Conservation (phyloP, 1,284 basidiomycete genomes). For the Stygiomarasmius scandens region DNA sequence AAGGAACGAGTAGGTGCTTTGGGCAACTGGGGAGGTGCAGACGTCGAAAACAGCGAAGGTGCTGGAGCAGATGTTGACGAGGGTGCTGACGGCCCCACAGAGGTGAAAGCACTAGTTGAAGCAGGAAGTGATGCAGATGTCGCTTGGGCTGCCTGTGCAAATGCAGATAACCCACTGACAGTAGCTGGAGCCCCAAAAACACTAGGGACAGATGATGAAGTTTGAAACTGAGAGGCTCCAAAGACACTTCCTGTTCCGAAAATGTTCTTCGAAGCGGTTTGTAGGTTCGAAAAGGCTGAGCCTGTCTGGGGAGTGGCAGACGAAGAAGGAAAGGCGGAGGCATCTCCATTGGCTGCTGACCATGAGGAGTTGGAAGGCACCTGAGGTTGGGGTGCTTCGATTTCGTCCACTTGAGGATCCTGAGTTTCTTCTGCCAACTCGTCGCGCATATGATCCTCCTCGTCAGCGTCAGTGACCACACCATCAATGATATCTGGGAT, state of each 20-base stretch:
- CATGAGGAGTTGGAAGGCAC: neutral
- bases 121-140: neutral
- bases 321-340: constrained; percentile 5
- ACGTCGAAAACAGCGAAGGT: constrained; percentile 25
- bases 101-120: neutral
- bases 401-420: constrained; percentile 8
- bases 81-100: neutral
- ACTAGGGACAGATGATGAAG: neutral
- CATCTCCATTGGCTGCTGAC: neutral
- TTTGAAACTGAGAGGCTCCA: neutral
- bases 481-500: constrained; percentile 84
- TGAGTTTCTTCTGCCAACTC: constrained; percentile 19
- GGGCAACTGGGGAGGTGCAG: constrained; percentile 3
- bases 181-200: constrained; percentile 2
- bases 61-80: neutral
- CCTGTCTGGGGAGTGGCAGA: neutral
- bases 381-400: constrained; percentile 2
- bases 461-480: constrained; percentile 36
- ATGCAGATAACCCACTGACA: constrained; percentile 9
- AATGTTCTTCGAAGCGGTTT: constrained; percentile 15
- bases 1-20: neutral
- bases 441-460: constrained; percentile 20
- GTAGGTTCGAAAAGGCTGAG: constrained; percentile 16
- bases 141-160: constrained; percentile 5
- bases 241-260: constrained; percentile 14